Conservation (phyloP, 345 rosid genomes). For the Erodium maritimum region DNA sequence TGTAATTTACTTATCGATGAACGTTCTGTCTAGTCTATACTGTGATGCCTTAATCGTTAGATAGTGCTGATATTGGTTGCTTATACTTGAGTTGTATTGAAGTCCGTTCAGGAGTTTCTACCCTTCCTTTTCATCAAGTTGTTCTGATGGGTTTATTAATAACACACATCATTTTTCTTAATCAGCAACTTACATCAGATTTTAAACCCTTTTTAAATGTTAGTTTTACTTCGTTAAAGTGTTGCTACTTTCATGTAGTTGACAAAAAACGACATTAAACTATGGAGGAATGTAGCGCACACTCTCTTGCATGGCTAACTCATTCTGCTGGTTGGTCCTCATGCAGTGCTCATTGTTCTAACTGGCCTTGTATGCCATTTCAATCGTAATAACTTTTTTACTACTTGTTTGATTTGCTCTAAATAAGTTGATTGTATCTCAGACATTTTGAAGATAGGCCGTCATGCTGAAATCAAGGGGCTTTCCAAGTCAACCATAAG, state of each 20-base stretch:
- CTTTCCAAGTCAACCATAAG: constrained; percentile 13
- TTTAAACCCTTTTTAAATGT: too few relatives aligned
- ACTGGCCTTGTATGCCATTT: neutral
- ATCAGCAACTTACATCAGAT: neutral
- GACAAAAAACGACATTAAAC: neutral
- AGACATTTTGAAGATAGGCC: too few relatives aligned
- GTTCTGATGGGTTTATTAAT: neutral
- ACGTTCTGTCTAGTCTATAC: too few relatives aligned
- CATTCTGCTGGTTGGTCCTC: neutral
- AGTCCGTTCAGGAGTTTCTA: neutral
- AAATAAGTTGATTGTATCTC: neutral
- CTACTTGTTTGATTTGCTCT: neutral
- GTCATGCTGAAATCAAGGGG: too few relatives aligned
- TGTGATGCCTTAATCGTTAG: too few relatives aligned
- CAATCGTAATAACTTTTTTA: neutral
- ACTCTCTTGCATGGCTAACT: neutral
- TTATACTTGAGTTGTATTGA: too few relatives aligned
- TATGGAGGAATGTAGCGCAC: neutral
- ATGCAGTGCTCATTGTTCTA: neutral
- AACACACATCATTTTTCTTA: neutral
- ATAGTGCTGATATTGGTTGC: too few relatives aligned
- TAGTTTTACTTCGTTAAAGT: neutral
- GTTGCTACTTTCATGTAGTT: neutral
- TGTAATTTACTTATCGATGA: too few relatives aligned
- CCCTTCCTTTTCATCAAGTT: neutral